A percentile compares a stretch with the other conserved stretches of the same genome.
Evolutionary conservation across 441 rosid genomes (phyloP).

Genomic region (Adansonia grandidieri): DNA sequence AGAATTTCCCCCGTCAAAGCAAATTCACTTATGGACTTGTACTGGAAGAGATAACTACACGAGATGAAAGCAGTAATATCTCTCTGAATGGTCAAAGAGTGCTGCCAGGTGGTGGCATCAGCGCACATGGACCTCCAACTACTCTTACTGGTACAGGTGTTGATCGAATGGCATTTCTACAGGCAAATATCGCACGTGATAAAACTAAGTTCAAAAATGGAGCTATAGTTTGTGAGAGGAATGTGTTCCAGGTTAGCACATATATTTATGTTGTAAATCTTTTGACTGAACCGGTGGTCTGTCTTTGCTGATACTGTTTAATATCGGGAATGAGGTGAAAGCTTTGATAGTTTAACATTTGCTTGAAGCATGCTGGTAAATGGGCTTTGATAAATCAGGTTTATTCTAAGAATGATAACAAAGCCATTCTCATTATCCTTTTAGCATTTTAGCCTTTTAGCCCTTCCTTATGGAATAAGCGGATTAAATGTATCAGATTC

Average conservation of each 20-base stretch:
- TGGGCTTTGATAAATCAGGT: not conserved
- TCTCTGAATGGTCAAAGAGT: slow-evolving; percentile 86
- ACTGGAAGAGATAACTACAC: slow-evolving; percentile 97
- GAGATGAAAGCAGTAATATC: slow-evolving; percentile 94
- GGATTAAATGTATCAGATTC: not conserved
- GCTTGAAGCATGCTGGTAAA: slow-evolving; percentile 3
- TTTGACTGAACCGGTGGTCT: slow-evolving; percentile 20
- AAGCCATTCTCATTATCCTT: not conserved
- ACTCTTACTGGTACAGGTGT: slow-evolving; percentile 97
- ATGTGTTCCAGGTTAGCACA: slow-evolving; percentile 85
- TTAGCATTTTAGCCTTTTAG: not conserved
- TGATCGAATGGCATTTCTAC: slow-evolving; percentile 87
- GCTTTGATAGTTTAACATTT: slow-evolving; percentile 3
- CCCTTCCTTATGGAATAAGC: not conserved
- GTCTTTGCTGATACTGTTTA: slow-evolving; percentile 7
- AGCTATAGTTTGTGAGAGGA: slow-evolving; percentile 91
- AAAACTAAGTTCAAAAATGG: slow-evolving; percentile 89
- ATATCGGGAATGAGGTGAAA: slow-evolving; percentile 16
- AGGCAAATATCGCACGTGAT: slow-evolving; percentile 94
- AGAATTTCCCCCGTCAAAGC: slow-evolving; percentile 98
- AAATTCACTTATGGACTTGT: slow-evolving; percentile 96
- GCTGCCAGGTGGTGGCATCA: slow-evolving; percentile 92
- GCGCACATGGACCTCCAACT: slow-evolving; percentile 98
- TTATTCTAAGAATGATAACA: not conserved
- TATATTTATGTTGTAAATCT: slow-evolving; percentile 20